These are phyloP conservation scores for Dendryphion nanum DNA, from an alignment of 2,329 filamentous ascomycete species.

Conservation along the genomic window DNA sequence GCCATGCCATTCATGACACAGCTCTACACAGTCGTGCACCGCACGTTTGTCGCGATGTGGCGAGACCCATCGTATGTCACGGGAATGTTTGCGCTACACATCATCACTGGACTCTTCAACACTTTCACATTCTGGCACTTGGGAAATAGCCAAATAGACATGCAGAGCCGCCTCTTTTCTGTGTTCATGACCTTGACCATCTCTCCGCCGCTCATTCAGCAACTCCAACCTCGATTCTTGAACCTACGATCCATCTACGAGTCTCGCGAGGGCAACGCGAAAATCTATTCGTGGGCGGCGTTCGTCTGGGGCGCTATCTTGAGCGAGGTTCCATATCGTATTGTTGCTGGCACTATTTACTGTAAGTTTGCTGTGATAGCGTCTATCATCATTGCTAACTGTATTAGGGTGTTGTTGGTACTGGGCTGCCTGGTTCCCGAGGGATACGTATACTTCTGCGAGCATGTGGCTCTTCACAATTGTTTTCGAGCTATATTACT, in stretches of 20 bases:
- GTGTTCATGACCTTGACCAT: slow-evolving; percentile 77
- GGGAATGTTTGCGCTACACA: slow-evolving; percentile 60
- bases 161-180: slow-evolving; percentile 66
- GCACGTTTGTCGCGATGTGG: slow-evolving; percentile 60
- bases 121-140: slow-evolving; percentile 51
- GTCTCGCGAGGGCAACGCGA: slow-evolving; percentile 70
- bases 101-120: slow-evolving; percentile 51
- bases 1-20: slow-evolving; percentile 45
- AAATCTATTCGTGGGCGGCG: slow-evolving; percentile 76
- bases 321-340: slow-evolving; percentile 68
- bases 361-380: slow-evolving; percentile 31
- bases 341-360: slow-evolving; percentile 65
- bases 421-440: slow-evolving; percentile 54
- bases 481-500: slow-evolving; percentile 65
- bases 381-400: slow-evolving; percentile 5
- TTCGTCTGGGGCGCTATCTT: slow-evolving; percentile 66
- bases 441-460: slow-evolving; percentile 57
- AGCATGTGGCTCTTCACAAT: slow-evolving; percentile 65
- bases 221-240: slow-evolving; percentile 72
- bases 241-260: slow-evolving; percentile 66
- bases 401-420: slow-evolving; percentile 45
- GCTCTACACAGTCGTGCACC: slow-evolving; percentile 41
- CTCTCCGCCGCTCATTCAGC: slow-evolving; percentile 70
- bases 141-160: slow-evolving; percentile 40
- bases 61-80: slow-evolving; percentile 66